phyloP scores from a whole-genome alignment of 495 filamentous ascomycete species.

The Lophiotrema nucula region DNA sequence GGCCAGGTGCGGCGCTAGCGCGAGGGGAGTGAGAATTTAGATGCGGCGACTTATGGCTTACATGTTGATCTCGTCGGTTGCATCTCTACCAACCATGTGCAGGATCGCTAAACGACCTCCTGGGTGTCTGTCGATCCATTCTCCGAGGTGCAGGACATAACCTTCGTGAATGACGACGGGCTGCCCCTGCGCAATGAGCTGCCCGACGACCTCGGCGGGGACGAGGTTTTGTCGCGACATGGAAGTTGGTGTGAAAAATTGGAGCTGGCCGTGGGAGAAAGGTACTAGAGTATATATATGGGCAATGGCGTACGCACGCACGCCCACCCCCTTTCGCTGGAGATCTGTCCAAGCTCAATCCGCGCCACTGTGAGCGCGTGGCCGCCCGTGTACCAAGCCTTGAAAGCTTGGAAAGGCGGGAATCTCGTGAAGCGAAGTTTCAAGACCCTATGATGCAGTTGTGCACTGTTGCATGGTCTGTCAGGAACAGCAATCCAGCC shows the following conservation, averaged over 20 bases:
- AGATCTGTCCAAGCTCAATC: background rate
- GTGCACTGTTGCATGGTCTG: no score
- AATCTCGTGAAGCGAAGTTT: no score
- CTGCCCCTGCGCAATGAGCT: constrained; percentile 47
- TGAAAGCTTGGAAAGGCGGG: no score
- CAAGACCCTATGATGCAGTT: no score
- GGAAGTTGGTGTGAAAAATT: background rate
- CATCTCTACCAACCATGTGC: constrained; percentile 54
- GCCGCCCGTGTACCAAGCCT: no score
- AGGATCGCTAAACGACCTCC: constrained; percentile 48
- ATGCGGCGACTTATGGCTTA: no score
- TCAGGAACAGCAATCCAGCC: no score
- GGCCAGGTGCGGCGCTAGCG: background rate
- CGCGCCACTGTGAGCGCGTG: no score
- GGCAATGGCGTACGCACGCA: background rate
- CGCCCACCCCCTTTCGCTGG: background rate
- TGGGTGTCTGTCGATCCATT: constrained; percentile 49
- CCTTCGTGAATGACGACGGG: constrained; percentile 49
- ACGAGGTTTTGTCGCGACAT: constrained; percentile 21
- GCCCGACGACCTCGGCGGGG: constrained; percentile 37
- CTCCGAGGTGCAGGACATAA: constrained; percentile 46
- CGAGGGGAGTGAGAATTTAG: background rate
- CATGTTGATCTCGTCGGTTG: constrained; percentile 53
- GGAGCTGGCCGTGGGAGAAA: background rate
- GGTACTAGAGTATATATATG: background rate